Evolutionary conservation across 192 early-diverging fungal genomes (phyloP).

Genomic region (Gaertneriomyces sp.): DNA sequence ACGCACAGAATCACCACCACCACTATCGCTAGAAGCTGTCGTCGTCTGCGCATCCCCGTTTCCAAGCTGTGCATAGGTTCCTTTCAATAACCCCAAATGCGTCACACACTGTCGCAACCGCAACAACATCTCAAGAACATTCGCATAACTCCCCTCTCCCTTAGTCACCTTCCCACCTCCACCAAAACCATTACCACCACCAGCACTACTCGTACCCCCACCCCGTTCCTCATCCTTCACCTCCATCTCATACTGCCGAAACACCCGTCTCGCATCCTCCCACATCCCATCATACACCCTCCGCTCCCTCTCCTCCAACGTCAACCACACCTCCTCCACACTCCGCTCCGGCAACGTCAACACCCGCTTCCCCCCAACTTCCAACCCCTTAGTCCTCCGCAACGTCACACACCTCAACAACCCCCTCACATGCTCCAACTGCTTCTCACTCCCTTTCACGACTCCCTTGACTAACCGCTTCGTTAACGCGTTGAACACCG

Average conservation of each 20-base stretch:
- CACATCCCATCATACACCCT: constrained; percentile 45
- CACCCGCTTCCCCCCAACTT: constrained; percentile 73
- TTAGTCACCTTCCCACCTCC: constrained; percentile 18
- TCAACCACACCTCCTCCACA: constrained; percentile 27
- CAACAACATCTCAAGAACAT: constrained; percentile 47
- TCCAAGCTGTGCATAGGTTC: background rate
- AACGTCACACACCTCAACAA: constrained; percentile 27
- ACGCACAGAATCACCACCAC: background rate
- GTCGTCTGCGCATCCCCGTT: background rate
- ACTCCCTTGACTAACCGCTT: too few relatives aligned
- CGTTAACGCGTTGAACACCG: too few relatives aligned
- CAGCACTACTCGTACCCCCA: constrained; percentile 38
- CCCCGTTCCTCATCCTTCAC: constrained; percentile 40
- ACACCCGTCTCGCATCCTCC: constrained; percentile 29
- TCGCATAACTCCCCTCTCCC: constrained; percentile 34
- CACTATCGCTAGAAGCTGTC: background rate
- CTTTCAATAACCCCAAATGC: constrained; percentile 29
- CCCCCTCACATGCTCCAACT: too few relatives aligned
- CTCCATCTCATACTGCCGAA: constrained; percentile 21
- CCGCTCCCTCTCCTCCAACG: constrained; percentile 39
- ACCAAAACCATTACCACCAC: constrained; percentile 29
- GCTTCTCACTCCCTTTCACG: too few relatives aligned
- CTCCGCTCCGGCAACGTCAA: constrained; percentile 65
- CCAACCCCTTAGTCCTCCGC: constrained; percentile 82
- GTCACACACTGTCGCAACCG: constrained; percentile 46